These are phyloP conservation scores for Hericium alpestre DNA, from an alignment of 768 basidiomycete genomes.

Conservation along the genomic window DNA sequence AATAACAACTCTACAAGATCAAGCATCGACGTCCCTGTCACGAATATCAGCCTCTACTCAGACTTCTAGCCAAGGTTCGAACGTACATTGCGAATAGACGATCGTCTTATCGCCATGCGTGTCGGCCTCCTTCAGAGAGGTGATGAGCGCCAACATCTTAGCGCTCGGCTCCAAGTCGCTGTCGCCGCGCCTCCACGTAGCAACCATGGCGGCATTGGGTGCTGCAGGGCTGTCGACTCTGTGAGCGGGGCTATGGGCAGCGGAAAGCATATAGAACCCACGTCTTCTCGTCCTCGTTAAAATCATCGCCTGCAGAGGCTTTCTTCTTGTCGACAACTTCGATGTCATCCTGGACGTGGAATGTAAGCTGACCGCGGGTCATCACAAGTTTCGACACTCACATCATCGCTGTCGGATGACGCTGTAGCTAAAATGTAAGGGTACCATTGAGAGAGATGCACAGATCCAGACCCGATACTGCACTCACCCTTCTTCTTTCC, in stretches of 20 bases:
- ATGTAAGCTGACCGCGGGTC: background rate
- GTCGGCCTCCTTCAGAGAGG: constrained; percentile 50
- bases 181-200: constrained; percentile 49
- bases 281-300: background rate
- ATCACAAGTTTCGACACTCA: background rate
- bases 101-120: constrained; percentile 58
- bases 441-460: background rate
- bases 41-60: background rate
- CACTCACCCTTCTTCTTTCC: background rate
- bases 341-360: background rate
- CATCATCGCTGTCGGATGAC: background rate
- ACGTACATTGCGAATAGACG: constrained; percentile 58
- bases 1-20: constrained; percentile 54
- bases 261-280: too few relatives aligned
- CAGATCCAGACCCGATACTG: background rate
- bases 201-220: constrained; percentile 23
- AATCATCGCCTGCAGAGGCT: background rate
- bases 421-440: background rate
- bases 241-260: too few relatives aligned
- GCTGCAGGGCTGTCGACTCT: too few relatives aligned
- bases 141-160: constrained; percentile 53
- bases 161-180: constrained; percentile 55
- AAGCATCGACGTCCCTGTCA: constrained; percentile 62
- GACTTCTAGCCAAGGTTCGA: background rate
- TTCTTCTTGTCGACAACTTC: background rate